Base-by-base conservation (phyloP, 164 flowering plant species). In the Cinnamomum chago region DNA sequence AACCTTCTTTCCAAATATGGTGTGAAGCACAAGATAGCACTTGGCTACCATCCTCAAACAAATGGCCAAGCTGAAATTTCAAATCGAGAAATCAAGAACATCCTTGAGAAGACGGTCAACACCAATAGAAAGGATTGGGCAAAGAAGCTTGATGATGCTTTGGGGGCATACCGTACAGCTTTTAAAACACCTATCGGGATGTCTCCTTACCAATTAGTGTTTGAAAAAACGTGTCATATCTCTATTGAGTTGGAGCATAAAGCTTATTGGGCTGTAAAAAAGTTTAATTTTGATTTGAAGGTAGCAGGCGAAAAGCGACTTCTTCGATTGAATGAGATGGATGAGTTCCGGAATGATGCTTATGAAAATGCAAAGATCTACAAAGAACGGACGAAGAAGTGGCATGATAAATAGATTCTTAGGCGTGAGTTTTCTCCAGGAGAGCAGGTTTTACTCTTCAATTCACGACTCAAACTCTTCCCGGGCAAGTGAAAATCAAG, bases 281-380 rank as follows among this genome's bases (percentile, higher is more conserved):
- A 18, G 15, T 40, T 65, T 4, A 71, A 71, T 24, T 65, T 65
- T 11, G 70, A 72, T 25, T 10, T 55, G 51, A 2, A 25, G 11
- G 22, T 5, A 22, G 72, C 67, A 14, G 24, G 51, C 2, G 76
- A 73, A 23, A 18, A 78, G 22, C 52, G 70, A 2, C 50, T 60
- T 2, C 27, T 73, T 0, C 73, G 68, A 50, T 9, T 77, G 10
- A 58, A 73, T 72, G 79, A 77, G 55, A 28, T 77, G 2, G 68
- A 77, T 35, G 76, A 77, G 52, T 68, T 77, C 20, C 14, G 68
- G 14, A 20, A 27, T 0, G 35, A 64, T 3, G 76, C 76, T 1
- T 73, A 78, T 50, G 76, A 78, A 70, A 78, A n/a, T n/a, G n/a
- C n/a, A n/a, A n/a, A n/a, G n/a, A n/a, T n/a, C n/a, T n/a, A n/a